Evolutionary conservation across 2,329 filamentous ascomycete genomes (phyloP).

Genomic region (Metarhizium brunneum): DNA sequence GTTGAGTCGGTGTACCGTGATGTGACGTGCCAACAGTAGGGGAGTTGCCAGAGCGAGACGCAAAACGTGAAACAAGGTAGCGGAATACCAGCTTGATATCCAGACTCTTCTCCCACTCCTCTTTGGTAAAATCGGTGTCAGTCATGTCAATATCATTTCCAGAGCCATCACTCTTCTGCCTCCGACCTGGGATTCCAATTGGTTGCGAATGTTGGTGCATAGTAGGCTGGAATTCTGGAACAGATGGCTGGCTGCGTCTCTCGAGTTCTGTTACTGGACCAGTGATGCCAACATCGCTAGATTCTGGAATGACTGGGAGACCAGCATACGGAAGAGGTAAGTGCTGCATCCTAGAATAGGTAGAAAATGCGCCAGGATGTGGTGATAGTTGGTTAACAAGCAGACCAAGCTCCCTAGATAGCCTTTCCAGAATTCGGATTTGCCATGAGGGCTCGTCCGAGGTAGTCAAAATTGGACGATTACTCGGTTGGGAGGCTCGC

Average conservation of each 20-base stretch:
- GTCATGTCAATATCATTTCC: constrained; percentile 16
- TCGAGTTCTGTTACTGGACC: constrained; percentile 16
- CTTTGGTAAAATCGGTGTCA: constrained; percentile 44
- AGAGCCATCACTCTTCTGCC: constrained; percentile 10
- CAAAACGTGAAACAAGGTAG: constrained; percentile 71
- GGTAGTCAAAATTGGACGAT: constrained; percentile 20
- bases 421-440: constrained; percentile 67
- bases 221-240: constrained; percentile 38
- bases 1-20: constrained; percentile 39
- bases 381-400: constrained; percentile 71
- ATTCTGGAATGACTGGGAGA: constrained; percentile 55
- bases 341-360: constrained; percentile 59
- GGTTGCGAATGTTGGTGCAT: constrained; percentile 28
- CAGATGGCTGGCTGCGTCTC: constrained; percentile 12
- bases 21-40: constrained; percentile 34
- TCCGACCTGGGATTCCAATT: constrained; percentile 25
- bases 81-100: constrained; percentile 88
- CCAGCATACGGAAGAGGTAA: constrained; percentile 68
- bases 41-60: constrained; percentile 36
- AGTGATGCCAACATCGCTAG: constrained; percentile 23
- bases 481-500: constrained; percentile 28
- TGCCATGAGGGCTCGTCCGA: constrained; percentile 53
- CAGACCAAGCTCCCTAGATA: constrained; percentile 78
- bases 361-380: constrained; percentile 81
- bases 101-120: constrained; percentile 90